Conservation (phyloP, 371 early-diverging fungal genomes). For the Mucor racemosus region DNA sequence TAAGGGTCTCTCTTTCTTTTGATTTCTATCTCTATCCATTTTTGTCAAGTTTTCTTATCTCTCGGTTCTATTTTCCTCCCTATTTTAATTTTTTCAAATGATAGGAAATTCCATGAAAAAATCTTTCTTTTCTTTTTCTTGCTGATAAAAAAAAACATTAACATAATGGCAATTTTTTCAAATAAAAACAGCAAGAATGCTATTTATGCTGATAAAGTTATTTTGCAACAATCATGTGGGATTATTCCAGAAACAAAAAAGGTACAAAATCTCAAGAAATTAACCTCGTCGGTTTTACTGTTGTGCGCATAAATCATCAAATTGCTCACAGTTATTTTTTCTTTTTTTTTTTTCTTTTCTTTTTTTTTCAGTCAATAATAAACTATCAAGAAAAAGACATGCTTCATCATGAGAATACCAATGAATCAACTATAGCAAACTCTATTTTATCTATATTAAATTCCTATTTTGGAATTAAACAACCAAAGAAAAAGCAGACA, state of each 20-base stretch:
- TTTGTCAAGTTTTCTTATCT: slow-evolving; percentile 1
- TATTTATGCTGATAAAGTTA: background rate
- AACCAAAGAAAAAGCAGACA: background rate
- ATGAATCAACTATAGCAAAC: background rate
- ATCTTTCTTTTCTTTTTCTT: background rate
- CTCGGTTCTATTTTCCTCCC: background rate
- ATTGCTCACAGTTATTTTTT: background rate
- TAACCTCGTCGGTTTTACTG: background rate
- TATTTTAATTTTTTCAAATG: background rate
- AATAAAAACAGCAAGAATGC: too few species aligned
- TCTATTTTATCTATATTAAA: slow-evolving; percentile 1
- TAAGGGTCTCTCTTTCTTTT: background rate
- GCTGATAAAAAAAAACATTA: too few species aligned
- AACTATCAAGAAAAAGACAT: too few species aligned
- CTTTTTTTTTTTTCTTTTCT: background rate
- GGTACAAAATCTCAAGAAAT: background rate
- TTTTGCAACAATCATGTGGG: background rate
- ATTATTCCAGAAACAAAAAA: slow-evolving; percentile 7
- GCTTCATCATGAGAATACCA: background rate
- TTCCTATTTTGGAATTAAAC: slow-evolving; percentile 1
- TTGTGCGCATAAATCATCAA: background rate
- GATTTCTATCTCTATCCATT: background rate
- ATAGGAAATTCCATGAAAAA: background rate
- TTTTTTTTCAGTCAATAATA: background rate
- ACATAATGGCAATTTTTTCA: background rate